Base-by-base conservation (phyloP, 208 protist species). In the Trypanosoma cruzi region DNA sequence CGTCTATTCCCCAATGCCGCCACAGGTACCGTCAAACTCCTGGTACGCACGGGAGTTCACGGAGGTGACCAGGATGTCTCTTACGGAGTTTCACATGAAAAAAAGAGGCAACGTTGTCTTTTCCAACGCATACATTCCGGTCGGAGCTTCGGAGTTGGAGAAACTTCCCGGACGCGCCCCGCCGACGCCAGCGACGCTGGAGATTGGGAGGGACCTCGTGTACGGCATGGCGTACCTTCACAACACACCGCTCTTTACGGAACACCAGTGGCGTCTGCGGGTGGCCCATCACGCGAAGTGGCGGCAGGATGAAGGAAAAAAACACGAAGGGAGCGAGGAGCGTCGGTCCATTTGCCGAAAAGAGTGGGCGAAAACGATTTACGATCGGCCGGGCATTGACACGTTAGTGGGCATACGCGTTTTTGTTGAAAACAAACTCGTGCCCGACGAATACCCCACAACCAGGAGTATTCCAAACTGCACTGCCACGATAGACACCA, bases 191-290 rank as follows among this genome's bases (percentile, higher is more conserved):
- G 70, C 46, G 0, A 55, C 77, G n/a, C 77, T 87, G 46, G 77
- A 83, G 36, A 49, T 94, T 20, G 85, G 88, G 50, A 77, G 75
- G 48, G 82, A 90, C 34, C 71, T 86, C 14, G 31, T 94, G 0
- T 94, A 94, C 75, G 88, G 82, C 40, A 79, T 94, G 65, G 88
- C 74, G 36, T 94, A 86, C 60, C 73, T 94, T 4, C 68, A 87
- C 64, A 87, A 81, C 64, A 84, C 85, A 6, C 75, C 88, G 10
- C 85, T 94, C 46, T 85, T 73, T 50, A 82, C 82, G 42, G 88
- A 94, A 69, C 81, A 94, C 58, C 71, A 84, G 72, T 91, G 88
- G 85, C 82, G 85, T 26, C 63, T 68, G 42, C 84, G 88, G 6
- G 82, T 90, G 11, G 58, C 69, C 13, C 82, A 93, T 60, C 69